Base-by-base conservation (phyloP, 1,139 yeast genomes). In the Magnusiomyces ingens region DNA sequence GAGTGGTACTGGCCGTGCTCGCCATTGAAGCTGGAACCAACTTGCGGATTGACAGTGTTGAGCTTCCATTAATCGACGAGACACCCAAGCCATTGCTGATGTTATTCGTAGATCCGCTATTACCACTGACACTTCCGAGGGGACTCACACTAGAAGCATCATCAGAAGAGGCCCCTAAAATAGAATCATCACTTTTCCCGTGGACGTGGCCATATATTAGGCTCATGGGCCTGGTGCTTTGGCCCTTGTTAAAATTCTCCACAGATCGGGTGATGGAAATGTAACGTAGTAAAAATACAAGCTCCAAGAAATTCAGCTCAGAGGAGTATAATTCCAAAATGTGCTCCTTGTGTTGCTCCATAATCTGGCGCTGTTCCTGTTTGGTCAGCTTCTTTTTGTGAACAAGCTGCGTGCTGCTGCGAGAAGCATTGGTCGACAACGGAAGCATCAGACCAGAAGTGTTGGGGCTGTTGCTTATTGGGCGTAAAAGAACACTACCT, bases 391-490 rank as follows among this genome's bases (percentile, higher is more conserved):
- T 48, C 38, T 38, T 22, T 17, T 13, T 12, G 37, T 17, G 15
- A 26, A 18, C 17, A 8, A 32, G 3, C 29, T 15, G 32, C 17
- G 26, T 35, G 21, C 19, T 10, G 18, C 22, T 42, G 13, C 37
- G 49, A 74, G 62, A 1, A 43, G 35, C 37, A 41, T 17, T 17
- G 40, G 3, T 44, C 35, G 13, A 36, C 46, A 26, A 35, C 19
- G 11, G 46, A 37, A 26, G 36, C 47, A 3, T 41, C 32, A 26
- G 4, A 32, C 44, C 38, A 32, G 44, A 47, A 36, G 17, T 17
- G 26, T 35, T 36, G n/a, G 43, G 35, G 40, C 48, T 19, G 40
- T 26, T 26, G 32, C 32, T 26, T 26, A 26, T 4, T 8, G 32
- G 32, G 32, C 32, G 32, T 8, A 26, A 26, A 26, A 26, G 32